phyloP scores from a whole-genome alignment of 768 basidiomycete species.

The Podaxis sp. region DNA sequence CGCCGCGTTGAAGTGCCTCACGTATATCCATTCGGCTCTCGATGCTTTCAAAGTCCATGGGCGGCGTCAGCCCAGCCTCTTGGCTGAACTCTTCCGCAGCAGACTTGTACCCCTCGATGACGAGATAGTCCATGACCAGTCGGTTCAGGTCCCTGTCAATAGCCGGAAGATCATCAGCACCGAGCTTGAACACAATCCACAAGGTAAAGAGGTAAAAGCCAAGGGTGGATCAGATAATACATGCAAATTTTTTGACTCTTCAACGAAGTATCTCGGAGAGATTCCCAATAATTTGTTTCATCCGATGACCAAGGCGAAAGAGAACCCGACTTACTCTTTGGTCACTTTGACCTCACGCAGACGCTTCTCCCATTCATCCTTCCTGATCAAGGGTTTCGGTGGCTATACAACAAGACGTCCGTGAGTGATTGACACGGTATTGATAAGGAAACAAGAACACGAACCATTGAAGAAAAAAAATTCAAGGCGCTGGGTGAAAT shows the following conservation, averaged over 20 bases:
- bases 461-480: constrained; percentile 34
- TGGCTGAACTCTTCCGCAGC: constrained; percentile 94
- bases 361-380: constrained; percentile 84
- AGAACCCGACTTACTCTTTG: constrained; percentile 74
- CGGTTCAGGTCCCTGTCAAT: constrained; percentile 83
- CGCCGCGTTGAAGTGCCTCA: constrained; percentile 89
- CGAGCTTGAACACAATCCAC: constrained; percentile 16
- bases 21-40: constrained; percentile 94
- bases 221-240: constrained; percentile 76
- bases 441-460: constrained; percentile 20
- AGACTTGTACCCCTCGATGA: constrained; percentile 95
- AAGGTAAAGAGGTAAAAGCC: constrained; percentile 25
- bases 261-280: constrained; percentile 83
- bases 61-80: constrained; percentile 75
- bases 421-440: constrained; percentile 9
- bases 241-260: constrained; percentile 76
- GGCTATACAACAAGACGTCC: constrained; percentile 27
- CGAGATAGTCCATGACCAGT: constrained; percentile 95
- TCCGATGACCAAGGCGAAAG: constrained; percentile 35
- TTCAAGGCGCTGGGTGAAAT: constrained; percentile 21
- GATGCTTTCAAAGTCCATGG: constrained; percentile 89
- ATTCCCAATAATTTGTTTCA: constrained; percentile 92
- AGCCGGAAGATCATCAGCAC: constrained; percentile 21
- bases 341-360: constrained; percentile 81
- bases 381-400: constrained; percentile 61